Conservation (phyloP, 768 basidiomycete genomes). For the Auriscalpium vulgare region DNA sequence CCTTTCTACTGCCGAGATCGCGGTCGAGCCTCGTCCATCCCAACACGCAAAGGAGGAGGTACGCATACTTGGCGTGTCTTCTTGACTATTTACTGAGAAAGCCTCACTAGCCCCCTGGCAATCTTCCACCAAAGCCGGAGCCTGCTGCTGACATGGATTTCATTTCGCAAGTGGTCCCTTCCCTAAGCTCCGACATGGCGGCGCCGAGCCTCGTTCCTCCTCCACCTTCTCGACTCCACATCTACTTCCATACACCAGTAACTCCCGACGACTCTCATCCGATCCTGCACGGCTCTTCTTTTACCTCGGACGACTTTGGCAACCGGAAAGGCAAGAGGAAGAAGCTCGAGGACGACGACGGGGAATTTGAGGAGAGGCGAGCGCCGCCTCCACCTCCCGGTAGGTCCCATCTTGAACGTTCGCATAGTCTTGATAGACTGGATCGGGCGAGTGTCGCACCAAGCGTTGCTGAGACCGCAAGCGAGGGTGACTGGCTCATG, state of each 20-base stretch:
- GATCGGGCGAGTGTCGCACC: conserved; percentile 58
- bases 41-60: conserved; percentile 1
- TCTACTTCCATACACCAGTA: conserved; percentile 89
- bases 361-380: conserved; percentile 66
- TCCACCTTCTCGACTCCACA: conserved; percentile 76
- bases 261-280: conserved; percentile 74
- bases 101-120: too few relatives aligned
- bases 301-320: conserved; percentile 35
- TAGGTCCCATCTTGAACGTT: conserved; percentile 26
- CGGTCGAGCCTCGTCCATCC: neutral
- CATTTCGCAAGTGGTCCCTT: too few relatives aligned
- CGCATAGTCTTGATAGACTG: conserved; percentile 44
- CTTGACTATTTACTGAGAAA: too few relatives aligned
- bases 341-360: conserved; percentile 86
- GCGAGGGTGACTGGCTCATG: conserved; percentile 86
- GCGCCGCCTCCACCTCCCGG: conserved; percentile 57
- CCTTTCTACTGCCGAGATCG: conserved; percentile 22
- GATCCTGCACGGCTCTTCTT: conserved; percentile 53
- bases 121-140: too few relatives aligned
- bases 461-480: conserved; percentile 52
- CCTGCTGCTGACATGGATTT: too few relatives aligned
- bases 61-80: too few relatives aligned
- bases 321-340: conserved; percentile 78
- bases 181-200: conserved; percentile 13
- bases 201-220: conserved; percentile 25